These are phyloP conservation scores for Thecaphora frezii DNA, from an alignment of 1,284 basidiomycete genomes.

Conservation along the genomic window DNA sequence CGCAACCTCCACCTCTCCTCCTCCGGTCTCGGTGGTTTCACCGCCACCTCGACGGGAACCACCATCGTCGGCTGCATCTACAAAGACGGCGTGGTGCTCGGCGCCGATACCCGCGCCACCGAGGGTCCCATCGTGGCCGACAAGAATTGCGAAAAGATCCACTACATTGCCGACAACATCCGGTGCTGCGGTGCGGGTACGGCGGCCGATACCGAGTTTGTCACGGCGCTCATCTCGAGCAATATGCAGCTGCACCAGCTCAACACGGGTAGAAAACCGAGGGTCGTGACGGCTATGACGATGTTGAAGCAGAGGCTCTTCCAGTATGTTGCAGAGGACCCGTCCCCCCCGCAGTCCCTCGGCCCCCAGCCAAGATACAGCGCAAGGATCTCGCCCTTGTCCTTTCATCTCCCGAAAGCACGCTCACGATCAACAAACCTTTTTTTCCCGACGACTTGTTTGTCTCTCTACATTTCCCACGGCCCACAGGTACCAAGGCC, in stretches of 20 bases:
- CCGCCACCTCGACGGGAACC: slow-evolving; percentile 73
- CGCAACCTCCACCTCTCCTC: slow-evolving; percentile 79
- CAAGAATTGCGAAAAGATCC: slow-evolving; percentile 99
- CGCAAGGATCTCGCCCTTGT: too few species aligned
- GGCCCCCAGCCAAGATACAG: too few species aligned
- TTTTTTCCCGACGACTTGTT: too few species aligned
- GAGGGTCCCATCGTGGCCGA: slow-evolving; percentile 94
- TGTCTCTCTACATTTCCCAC: neutral
- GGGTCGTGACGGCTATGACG: slow-evolving; percentile 95
- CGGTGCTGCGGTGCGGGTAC: slow-evolving; percentile 98
- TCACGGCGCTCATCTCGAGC: slow-evolving; percentile 54
- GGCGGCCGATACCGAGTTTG: slow-evolving; percentile 95
- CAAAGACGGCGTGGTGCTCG: slow-evolving; percentile 87
- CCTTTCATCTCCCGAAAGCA: too few species aligned
- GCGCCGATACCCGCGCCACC: slow-evolving; percentile 94
- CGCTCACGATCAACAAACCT: too few species aligned
- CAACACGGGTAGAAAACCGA: slow-evolving; percentile 61
- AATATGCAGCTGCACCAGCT: slow-evolving; percentile 58
- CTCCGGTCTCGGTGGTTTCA: slow-evolving; percentile 64
- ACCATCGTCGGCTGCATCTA: slow-evolving; percentile 91
- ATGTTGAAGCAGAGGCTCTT: slow-evolving; percentile 90
- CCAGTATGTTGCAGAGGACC: too few species aligned
- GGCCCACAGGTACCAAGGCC: slow-evolving; percentile 74
- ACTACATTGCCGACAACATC: slow-evolving; percentile 71
- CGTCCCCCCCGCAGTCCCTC: too few species aligned